Percentiles rank a stretch among this genome's conserved stretches.
phyloP scores from a whole-genome alignment of 768 basidiomycete species.

The Hypsizygus marmoreus region DNA sequence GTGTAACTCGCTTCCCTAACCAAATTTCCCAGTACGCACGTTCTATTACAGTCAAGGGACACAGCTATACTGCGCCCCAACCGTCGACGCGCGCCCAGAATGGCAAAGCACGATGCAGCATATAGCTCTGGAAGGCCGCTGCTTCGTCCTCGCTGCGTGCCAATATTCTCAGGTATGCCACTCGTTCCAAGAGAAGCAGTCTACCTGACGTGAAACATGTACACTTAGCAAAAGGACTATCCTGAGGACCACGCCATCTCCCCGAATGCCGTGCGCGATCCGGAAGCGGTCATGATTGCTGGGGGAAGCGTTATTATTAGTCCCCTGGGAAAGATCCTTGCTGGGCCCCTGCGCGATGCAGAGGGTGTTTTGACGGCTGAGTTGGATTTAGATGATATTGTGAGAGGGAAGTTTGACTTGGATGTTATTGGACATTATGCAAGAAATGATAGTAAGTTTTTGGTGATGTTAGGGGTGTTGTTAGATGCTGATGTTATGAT shows the following conservation, averaged over 20 bases:
- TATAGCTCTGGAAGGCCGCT: conserved; percentile 68
- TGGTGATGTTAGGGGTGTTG: not conserved
- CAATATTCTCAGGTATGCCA: conserved; percentile 47
- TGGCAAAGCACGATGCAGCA: conserved; percentile 64
- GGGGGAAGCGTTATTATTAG: conserved; percentile 64
- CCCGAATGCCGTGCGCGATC: conserved; percentile 34
- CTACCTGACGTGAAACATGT: not conserved
- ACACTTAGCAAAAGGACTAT: conserved; percentile 42
- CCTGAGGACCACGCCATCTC: conserved; percentile 48
- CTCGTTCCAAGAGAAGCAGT: not conserved
- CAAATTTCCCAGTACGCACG: conserved; percentile 46
- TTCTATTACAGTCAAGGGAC: conserved; percentile 62
- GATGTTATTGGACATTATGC: conserved; percentile 67
- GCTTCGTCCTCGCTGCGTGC: conserved; percentile 67
- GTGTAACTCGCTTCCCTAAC: not conserved
- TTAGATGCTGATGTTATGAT: too few species aligned
- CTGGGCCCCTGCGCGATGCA: conserved; percentile 53
- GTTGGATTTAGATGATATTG: conserved; percentile 57
- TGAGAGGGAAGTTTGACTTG: conserved; percentile 62
- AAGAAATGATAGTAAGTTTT: conserved; percentile 51
- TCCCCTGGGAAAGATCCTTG: conserved; percentile 58
- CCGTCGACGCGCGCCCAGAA: conserved; percentile 57
- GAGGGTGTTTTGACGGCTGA: conserved; percentile 61
- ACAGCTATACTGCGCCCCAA: conserved; percentile 66
- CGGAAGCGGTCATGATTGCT: conserved; percentile 56